phyloP scores from a whole-genome alignment of 2,329 filamentous ascomycete species.

The Neonectria hederae region DNA sequence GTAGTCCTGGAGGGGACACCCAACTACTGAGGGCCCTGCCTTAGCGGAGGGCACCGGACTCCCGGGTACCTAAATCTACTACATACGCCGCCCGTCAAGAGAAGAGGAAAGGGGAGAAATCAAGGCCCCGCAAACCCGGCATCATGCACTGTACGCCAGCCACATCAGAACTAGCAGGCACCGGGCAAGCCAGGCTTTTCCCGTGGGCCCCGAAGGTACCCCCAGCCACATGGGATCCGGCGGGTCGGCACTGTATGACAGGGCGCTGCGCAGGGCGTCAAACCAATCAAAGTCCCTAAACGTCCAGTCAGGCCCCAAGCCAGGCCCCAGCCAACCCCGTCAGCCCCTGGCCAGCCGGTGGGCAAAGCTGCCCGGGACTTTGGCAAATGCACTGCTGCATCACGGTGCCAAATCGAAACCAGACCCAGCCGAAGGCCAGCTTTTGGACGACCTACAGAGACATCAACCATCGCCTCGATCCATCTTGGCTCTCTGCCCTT shows the following conservation, averaged over 20 bases:
- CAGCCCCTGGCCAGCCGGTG: constrained; percentile 10
- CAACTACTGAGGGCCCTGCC: background rate
- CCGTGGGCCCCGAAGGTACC: constrained; percentile 27
- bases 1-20: background rate
- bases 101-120: constrained; percentile 10
- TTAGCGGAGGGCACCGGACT: background rate
- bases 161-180: constrained; percentile 33
- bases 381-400: constrained; percentile 9
- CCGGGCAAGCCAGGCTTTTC: constrained; percentile 27
- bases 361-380: constrained; percentile 3
- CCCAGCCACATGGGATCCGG: constrained; percentile 37
- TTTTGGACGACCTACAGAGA: constrained; percentile 11
- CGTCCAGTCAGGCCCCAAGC: constrained; percentile 5
- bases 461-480: constrained; percentile 6
- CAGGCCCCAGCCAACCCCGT: constrained; percentile 2
- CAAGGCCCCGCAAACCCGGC: constrained; percentile 1
- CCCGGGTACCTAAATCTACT: background rate
- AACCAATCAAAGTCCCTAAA: constrained; percentile 36
- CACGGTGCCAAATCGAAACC: constrained; percentile 12
- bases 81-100: background rate
- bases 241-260: constrained; percentile 37
- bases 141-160: constrained; percentile 36
- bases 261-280: constrained; percentile 28
- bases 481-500: constrained; percentile 6
- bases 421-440: constrained; percentile 11